These are phyloP conservation scores for Cyclotella baltica DNA, from an alignment of 108 stramenopile genomes.

Conservation along the genomic window DNA sequence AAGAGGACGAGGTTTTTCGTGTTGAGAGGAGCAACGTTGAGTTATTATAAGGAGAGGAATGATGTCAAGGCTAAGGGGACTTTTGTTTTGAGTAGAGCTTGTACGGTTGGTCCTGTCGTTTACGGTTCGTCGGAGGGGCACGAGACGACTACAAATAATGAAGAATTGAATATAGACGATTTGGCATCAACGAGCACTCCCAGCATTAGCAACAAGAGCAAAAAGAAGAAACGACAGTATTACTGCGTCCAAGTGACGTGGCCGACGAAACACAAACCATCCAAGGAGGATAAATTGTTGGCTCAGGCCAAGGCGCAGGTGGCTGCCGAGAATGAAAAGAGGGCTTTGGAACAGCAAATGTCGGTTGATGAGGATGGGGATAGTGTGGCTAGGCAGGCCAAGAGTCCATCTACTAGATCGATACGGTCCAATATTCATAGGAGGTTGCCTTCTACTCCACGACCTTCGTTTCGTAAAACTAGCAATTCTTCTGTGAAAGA, in stretches of 20 bases:
- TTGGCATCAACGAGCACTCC: background rate
- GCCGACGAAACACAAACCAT: slow-evolving; percentile 45
- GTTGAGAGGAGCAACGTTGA: slow-evolving; percentile 41
- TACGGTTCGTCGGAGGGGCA: slow-evolving; percentile 35
- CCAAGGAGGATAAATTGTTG: slow-evolving; percentile 38
- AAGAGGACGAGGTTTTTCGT: slow-evolving; percentile 50
- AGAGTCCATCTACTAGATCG: slow-evolving; percentile 24
- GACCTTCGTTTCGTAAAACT: slow-evolving; percentile 22
- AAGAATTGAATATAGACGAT: slow-evolving; percentile 2
- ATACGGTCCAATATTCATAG: slow-evolving; percentile 21
- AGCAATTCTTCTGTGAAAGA: slow-evolving; percentile 4
- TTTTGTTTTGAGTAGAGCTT: slow-evolving; percentile 45
- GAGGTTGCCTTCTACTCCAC: slow-evolving; percentile 19
- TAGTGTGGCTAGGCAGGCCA: background rate
- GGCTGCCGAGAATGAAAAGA: slow-evolving; percentile 51
- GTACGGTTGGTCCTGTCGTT: slow-evolving; percentile 47
- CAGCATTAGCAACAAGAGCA: slow-evolving; percentile 29
- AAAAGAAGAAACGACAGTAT: slow-evolving; percentile 45
- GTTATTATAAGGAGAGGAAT: slow-evolving; percentile 42
- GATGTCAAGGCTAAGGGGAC: slow-evolving; percentile 61
- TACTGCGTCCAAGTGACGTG: slow-evolving; percentile 50
- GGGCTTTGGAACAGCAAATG: slow-evolving; percentile 34
- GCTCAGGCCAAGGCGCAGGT: slow-evolving; percentile 51
- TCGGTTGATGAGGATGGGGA: background rate
- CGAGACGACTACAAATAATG: background rate